Conservation (phyloP, 2,329 filamentous ascomycete genomes). For the Aspergillus niger region DNA sequence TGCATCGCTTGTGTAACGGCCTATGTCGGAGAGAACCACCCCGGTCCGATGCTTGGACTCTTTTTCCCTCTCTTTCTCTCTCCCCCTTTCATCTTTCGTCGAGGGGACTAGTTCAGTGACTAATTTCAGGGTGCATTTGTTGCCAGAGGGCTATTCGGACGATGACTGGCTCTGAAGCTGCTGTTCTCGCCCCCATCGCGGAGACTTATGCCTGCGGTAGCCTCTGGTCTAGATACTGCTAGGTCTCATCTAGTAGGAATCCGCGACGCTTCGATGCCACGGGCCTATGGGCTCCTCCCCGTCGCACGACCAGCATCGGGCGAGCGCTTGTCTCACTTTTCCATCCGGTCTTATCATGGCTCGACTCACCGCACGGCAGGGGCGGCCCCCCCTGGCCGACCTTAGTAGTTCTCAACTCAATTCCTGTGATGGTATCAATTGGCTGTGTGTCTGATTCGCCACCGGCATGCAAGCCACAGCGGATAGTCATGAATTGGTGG, state of each 20-base stretch:
- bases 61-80: no score
- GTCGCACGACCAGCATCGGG: neutral
- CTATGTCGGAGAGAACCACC: neutral
- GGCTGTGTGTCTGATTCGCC: slow-evolving; percentile 1
- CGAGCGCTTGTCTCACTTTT: slow-evolving; percentile 8
- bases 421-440: neutral
- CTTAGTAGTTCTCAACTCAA: slow-evolving; percentile 5
- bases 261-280: neutral
- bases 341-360: slow-evolving; percentile 8
- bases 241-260: neutral
- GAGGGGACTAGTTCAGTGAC: no score
- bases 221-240: neutral
- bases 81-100: neutral
- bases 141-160: no score
- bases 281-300: neutral
- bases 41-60: no score
- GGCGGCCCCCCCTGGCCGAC: neutral
- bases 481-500: neutral
- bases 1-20: neutral
- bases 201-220: neutral
- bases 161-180: neutral
- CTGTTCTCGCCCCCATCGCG: neutral
- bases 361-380: slow-evolving; percentile 11
- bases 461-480: slow-evolving; percentile 7
- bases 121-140: no score